These are phyloP conservation scores for Taxillus chinensis DNA, from an alignment of 164 flowering plant genomes.

Conservation along the genomic window DNA sequence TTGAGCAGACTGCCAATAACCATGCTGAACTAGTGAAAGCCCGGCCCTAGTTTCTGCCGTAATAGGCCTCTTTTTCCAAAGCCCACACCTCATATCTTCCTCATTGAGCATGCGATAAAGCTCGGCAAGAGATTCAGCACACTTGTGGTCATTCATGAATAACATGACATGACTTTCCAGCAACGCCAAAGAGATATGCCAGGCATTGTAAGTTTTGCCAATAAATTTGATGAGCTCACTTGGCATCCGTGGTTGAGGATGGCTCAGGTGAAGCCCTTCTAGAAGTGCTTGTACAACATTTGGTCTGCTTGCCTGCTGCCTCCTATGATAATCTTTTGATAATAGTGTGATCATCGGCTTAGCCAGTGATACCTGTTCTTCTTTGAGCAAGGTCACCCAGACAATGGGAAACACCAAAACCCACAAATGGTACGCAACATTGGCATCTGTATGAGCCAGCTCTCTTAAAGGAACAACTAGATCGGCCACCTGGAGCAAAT, in stretches of 20 bases:
- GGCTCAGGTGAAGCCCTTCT: conserved; percentile 98
- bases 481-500: conserved; percentile 64
- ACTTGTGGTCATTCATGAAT: conserved; percentile 81
- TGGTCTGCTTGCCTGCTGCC: conserved; percentile 79
- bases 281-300: conserved; percentile 98
- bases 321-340: conserved; percentile 92
- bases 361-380: conserved; percentile 83
- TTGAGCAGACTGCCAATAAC: conserved; percentile 96
- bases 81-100: conserved; percentile 98
- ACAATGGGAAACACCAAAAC: conserved; percentile 99
- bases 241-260: conserved; percentile 97
- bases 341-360: conserved; percentile 90
- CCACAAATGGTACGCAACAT: conserved; percentile 97
- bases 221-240: conserved; percentile 96
- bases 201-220: conserved; percentile 98
- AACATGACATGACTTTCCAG: conserved; percentile 95
- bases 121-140: conserved; percentile 94
- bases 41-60: conserved; percentile 95
- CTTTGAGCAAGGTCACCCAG: conserved; percentile 88
- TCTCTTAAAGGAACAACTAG: conserved; percentile 86
- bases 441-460: conserved; percentile 89
- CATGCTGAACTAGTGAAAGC: conserved; percentile 96
- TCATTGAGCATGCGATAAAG: conserved; percentile 94
- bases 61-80: conserved; percentile 86
- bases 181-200: conserved; percentile 86